Evolutionary conservation across 805 yeast genomes (phyloP).

Genomic region (Sugiyamaella smithiae): DNA sequence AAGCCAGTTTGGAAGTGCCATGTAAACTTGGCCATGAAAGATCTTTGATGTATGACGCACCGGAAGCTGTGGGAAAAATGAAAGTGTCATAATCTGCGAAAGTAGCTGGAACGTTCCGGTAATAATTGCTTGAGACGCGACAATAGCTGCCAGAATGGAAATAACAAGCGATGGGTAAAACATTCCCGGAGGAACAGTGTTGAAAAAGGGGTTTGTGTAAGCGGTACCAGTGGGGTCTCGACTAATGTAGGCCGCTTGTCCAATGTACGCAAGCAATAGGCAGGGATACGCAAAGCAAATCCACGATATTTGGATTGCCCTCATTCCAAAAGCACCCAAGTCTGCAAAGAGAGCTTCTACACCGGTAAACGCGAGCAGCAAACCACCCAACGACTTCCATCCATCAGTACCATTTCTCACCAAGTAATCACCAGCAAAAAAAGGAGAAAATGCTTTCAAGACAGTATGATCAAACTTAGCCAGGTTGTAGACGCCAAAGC

Average conservation of each 20-base stretch:
- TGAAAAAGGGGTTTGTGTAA: slow-evolving; percentile 18
- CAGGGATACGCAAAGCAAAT: slow-evolving; percentile 49
- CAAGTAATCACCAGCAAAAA: slow-evolving; percentile 48
- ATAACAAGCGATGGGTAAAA: slow-evolving; percentile 41
- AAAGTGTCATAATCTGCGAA: slow-evolving; percentile 51
- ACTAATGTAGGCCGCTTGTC: slow-evolving; percentile 48
- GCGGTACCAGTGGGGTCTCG: slow-evolving; percentile 14
- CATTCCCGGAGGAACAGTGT: slow-evolving; percentile 17
- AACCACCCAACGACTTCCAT: slow-evolving; percentile 43
- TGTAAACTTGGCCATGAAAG: slow-evolving; percentile 50
- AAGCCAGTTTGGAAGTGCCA: slow-evolving; percentile 50
- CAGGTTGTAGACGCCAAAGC: slow-evolving; percentile 48
- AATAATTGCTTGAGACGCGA: slow-evolving; percentile 61
- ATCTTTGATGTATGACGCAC: slow-evolving; percentile 45
- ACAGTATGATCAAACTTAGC: slow-evolving; percentile 40
- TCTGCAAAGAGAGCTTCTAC: slow-evolving; percentile 66
- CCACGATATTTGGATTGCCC: slow-evolving; percentile 49
- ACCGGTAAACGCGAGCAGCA: slow-evolving; percentile 57
- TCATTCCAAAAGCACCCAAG: slow-evolving; percentile 53
- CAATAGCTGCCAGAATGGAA: slow-evolving; percentile 54
- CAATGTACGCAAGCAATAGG: slow-evolving; percentile 51
- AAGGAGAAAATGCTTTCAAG: slow-evolving; percentile 50
- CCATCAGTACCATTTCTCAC: slow-evolving; percentile 37
- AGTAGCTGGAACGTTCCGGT: slow-evolving; percentile 53
- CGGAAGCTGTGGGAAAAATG: slow-evolving; percentile 51